Conservation (phyloP, 2,329 filamentous ascomycete genomes). For the Venturia asperata region DNA sequence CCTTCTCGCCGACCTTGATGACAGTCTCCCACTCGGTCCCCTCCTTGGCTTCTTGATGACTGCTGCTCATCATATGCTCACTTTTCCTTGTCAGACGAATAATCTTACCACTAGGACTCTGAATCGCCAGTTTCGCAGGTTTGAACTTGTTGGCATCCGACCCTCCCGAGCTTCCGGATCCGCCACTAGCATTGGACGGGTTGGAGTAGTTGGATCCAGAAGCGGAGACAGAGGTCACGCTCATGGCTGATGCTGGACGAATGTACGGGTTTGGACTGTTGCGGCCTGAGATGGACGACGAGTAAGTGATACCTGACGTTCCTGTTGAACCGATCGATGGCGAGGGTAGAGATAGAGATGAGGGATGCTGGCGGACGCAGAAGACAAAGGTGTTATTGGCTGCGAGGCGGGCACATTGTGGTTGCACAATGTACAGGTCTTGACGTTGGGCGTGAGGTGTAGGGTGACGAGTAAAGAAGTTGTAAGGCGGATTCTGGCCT, state of each 20-base stretch:
- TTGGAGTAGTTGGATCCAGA: constrained; percentile 46
- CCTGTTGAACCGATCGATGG: constrained; percentile 30
- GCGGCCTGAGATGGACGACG: constrained; percentile 31
- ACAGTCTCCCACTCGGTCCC: constrained; percentile 82
- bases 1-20: constrained; percentile 79
- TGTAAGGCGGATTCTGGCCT: constrained; percentile 88
- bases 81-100: constrained; percentile 77
- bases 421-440: constrained; percentile 93
- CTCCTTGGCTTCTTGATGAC: constrained; percentile 55
- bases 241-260: constrained; percentile 52
- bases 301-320: constrained; percentile 28
- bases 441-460: constrained; percentile 96
- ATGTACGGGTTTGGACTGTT: constrained; percentile 46
- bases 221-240: constrained; percentile 51
- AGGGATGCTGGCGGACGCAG: constrained; percentile 85
- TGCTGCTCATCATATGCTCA: constrained; percentile 49
- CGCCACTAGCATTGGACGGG: constrained; percentile 39
- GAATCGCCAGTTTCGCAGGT: constrained; percentile 90
- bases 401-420: constrained; percentile 80
- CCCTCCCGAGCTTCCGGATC: constrained; percentile 35
- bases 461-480: constrained; percentile 86
- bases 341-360: constrained; percentile 40
- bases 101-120: constrained; percentile 91
- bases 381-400: constrained; percentile 98
- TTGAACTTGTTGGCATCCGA: constrained; percentile 55